Evolutionary conservation across 768 basidiomycete genomes (phyloP).

Genomic region (Kwoniella botswanensis): DNA sequence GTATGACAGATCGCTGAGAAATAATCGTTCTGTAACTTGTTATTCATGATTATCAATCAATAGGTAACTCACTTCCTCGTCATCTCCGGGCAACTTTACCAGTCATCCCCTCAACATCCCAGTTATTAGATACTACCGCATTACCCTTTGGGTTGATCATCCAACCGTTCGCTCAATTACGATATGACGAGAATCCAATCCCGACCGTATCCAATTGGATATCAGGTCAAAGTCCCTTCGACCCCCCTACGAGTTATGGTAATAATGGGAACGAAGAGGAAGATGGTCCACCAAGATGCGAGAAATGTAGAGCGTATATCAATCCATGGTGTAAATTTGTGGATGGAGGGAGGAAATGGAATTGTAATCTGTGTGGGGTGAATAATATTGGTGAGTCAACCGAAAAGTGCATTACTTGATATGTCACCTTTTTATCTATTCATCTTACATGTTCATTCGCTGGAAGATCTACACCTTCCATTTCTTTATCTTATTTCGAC

Average conservation of each 20-base stretch:
- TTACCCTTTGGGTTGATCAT: constrained; percentile 83
- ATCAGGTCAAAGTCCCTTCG: constrained; percentile 43
- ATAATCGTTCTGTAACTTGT: too few species aligned
- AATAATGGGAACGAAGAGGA: constrained; percentile 59
- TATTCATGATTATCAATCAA: constrained; percentile 15
- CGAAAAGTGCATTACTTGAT: too few species aligned
- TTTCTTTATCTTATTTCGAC: neutral
- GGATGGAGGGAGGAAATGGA: constrained; percentile 82
- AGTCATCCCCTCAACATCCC: constrained; percentile 79
- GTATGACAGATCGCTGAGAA: too few species aligned
- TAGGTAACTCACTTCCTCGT: constrained; percentile 89
- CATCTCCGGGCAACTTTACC: constrained; percentile 88
- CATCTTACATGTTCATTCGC: too few species aligned
- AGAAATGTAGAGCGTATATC: constrained; percentile 82
- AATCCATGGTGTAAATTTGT: constrained; percentile 92
- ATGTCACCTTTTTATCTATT: too few species aligned
- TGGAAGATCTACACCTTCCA: neutral
- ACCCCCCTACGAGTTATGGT: constrained; percentile 14
- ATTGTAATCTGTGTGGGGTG: constrained; percentile 85
- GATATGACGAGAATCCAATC: constrained; percentile 72
- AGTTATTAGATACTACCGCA: constrained; percentile 77
- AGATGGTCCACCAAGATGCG: constrained; percentile 81
- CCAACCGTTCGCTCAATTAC: constrained; percentile 84
- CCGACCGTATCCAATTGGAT: constrained; percentile 71
- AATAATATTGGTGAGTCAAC: constrained; percentile 78